phyloP scores from a whole-genome alignment of 768 basidiomycete species.

The Kwoniella sp. region DNA sequence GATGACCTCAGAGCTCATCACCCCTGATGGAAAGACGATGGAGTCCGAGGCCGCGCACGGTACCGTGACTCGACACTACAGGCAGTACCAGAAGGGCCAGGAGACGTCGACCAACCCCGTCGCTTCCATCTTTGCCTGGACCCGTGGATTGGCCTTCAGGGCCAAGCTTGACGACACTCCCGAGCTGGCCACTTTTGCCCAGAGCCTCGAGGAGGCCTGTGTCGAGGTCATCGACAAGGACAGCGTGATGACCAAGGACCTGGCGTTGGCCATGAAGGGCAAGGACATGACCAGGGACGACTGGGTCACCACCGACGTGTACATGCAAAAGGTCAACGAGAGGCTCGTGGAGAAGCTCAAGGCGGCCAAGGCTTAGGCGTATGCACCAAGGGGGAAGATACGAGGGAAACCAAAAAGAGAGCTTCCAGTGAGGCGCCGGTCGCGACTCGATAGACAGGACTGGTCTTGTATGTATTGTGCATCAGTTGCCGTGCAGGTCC shows the following conservation, averaged over 20 bases:
- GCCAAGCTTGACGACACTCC: slow-evolving; percentile 86
- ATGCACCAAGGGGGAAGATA: background rate
- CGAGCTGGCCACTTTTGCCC: slow-evolving; percentile 66
- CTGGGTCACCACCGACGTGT: slow-evolving; percentile 92
- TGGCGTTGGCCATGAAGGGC: slow-evolving; percentile 89
- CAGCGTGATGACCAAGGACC: slow-evolving; percentile 93
- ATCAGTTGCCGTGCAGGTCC: too few species aligned
- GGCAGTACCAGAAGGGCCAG: slow-evolving; percentile 92
- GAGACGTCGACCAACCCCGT: slow-evolving; percentile 99
- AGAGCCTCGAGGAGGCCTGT: slow-evolving; percentile 77
- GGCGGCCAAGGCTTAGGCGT: slow-evolving; percentile 2
- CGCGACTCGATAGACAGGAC: too few species aligned
- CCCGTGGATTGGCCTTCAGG: slow-evolving; percentile 84
- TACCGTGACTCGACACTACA: slow-evolving; percentile 83
- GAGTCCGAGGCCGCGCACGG: slow-evolving; percentile 97
- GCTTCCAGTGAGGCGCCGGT: too few species aligned
- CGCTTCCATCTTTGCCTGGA: slow-evolving; percentile 98
- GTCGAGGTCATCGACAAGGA: slow-evolving; percentile 87
- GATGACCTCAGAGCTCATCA: slow-evolving; percentile 96
- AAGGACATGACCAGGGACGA: slow-evolving; percentile 84
- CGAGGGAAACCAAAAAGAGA: background rate
- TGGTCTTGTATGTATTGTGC: too few species aligned
- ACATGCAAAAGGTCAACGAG: slow-evolving; percentile 89
- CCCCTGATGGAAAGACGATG: slow-evolving; percentile 85
- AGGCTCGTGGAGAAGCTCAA: slow-evolving; percentile 39